Base-by-base conservation (phyloP, 73 alveolate species). In the Stentor roeselii region DNA sequence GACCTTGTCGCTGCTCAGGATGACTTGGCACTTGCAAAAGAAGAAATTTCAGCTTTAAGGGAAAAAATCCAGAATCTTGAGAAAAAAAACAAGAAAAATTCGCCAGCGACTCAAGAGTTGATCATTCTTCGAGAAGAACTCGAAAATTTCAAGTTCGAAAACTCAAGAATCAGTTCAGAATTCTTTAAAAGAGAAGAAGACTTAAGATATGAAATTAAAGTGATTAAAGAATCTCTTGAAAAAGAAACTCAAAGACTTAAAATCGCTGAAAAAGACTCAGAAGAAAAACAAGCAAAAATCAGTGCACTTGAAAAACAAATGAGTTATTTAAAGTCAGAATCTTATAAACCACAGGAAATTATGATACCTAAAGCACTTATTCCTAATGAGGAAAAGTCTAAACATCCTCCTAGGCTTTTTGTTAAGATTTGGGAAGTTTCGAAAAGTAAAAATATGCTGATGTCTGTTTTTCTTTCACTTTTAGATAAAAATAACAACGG, bases 341-440 rank as follows among this genome's bases (percentile, higher is more conserved):
- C 6, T 50, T 21, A 11, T 21, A 6, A 21, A 11, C 30, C 67
- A 6, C 6, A 50, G 6, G 67, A 50, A 11, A 50, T 50, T 11
- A 11, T 21, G 21, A 21, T 50, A 21, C 67, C 67, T 50, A 21
- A 50, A 50, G 6, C 67, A 6, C 67, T 21, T 11, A 6, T 50
- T 21, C 6, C 67, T 50, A 21, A 11, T 50, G 30, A 50, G 6
- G 21, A 11, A 11, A 50, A 50, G 67, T 11, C 6, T 21, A 50
- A 50, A 50, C 21, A 67, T 32, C 80, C 80, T 67, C 80, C 80
- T 27, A n/a, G 37, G 50, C 80, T 67, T 67, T 67, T 67, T 32
- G 34, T 27, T 36, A 21, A 21, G 11, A 67, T 67, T 0, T 27
- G 14, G 27, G 41, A 67, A 67, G 80, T 67, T 2, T 27, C 37